phyloP scores from a whole-genome alignment of 371 early-diverging fungal species.

The Gilbertella persicaria region DNA sequence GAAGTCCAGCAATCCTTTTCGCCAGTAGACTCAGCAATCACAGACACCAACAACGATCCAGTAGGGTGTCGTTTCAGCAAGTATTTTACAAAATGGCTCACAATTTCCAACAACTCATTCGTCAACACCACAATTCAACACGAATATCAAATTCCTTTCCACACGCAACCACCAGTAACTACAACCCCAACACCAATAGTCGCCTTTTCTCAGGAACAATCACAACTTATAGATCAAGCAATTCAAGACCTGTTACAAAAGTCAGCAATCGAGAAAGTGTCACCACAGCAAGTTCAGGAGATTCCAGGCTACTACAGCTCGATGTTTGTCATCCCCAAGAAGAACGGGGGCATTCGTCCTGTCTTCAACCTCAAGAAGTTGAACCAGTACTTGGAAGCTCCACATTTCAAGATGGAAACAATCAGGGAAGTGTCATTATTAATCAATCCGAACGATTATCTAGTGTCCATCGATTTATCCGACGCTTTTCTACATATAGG shows the following conservation, averaged over 20 bases:
- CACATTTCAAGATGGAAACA: conserved; percentile 41
- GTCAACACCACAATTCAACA: conserved; percentile 2
- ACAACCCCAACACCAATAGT: too few species aligned
- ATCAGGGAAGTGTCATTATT: conserved; percentile 23
- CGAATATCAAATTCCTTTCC: conserved; percentile 9
- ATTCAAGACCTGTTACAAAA: conserved; percentile 21
- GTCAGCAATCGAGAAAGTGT: conserved; percentile 23
- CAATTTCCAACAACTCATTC: too few species aligned
- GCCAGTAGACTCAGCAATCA: too few species aligned
- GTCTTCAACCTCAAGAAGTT: conserved; percentile 25
- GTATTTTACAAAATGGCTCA: too few species aligned
- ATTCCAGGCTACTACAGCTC: conserved; percentile 2
- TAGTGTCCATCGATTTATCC: conserved; percentile 17
- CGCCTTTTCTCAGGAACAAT: too few species aligned
- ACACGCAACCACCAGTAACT: conserved; percentile 1
- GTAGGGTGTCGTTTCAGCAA: too few species aligned
- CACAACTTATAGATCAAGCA: conserved; percentile 17
- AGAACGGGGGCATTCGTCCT: conserved; percentile 26
- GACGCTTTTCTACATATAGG: conserved; percentile 28
- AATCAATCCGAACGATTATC: conserved; percentile 17
- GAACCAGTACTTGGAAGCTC: conserved; percentile 17
- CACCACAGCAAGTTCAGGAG: too few species aligned
- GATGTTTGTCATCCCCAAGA: conserved; percentile 22
- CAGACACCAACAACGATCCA: too few species aligned
- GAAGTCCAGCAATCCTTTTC: too few species aligned